Percentiles rank a stretch among this genome's conserved stretches.
Evolutionary conservation across 78 protist species (phyloP).

Genomic region (Dictyostelium citrinum): DNA sequence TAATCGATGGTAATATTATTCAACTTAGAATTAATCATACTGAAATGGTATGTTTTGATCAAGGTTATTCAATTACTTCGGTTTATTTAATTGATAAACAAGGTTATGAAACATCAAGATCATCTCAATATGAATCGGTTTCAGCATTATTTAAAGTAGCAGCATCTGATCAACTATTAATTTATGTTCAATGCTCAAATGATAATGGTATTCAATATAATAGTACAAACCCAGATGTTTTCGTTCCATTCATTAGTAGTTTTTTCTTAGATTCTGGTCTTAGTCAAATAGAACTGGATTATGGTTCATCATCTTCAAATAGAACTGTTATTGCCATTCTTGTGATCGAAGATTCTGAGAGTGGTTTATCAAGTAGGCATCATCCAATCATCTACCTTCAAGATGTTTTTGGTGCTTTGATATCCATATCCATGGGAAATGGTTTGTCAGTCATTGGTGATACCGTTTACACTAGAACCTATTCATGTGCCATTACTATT

Average conservation of each 20-base stretch:
- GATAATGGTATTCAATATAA: not conserved
- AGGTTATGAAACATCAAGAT: not conserved
- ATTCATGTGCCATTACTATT: not conserved
- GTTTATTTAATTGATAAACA: not conserved
- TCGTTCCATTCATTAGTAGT: not conserved
- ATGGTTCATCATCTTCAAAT: not conserved
- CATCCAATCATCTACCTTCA: not conserved
- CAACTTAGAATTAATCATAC: not conserved
- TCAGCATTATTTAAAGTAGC: not conserved
- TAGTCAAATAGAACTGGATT: not conserved
- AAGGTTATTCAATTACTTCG: not conserved
- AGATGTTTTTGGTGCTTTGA: not conserved
- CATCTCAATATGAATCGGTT: not conserved
- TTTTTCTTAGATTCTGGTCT: not conserved
- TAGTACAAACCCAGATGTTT: not conserved
- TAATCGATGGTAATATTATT: not conserved
- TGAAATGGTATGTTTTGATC: not conserved
- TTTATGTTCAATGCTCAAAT: not conserved
- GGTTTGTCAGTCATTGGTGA: not conserved
- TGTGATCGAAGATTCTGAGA: not conserved
- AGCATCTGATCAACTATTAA: not conserved
- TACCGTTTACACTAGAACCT: not conserved
- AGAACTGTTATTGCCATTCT: not conserved
- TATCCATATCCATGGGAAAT: not conserved
- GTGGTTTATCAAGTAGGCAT: constrained; percentile 1